phyloP scores from a whole-genome alignment of 495 filamentous ascomycete genomes.

The Lichina pygmaea region DNA sequence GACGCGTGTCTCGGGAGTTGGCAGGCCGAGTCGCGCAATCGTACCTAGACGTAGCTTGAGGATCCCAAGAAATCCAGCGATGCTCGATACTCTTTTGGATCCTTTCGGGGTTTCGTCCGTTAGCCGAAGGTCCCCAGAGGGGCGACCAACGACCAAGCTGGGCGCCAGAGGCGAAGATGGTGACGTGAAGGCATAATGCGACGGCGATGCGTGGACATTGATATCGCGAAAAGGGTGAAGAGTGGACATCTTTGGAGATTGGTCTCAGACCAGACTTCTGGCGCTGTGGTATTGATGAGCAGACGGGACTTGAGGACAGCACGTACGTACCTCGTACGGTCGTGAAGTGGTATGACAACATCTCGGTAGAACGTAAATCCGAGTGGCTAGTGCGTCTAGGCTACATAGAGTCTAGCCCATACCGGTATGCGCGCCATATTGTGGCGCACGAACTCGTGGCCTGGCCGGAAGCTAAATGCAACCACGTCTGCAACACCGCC shows the following conservation, averaged over 20 bases:
- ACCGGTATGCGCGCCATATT: no score
- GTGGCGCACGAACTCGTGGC: no score
- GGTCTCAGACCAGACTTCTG: no score
- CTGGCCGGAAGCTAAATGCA: not conserved
- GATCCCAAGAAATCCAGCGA: slow-evolving; percentile 80
- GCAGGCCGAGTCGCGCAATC: not conserved
- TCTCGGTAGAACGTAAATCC: no score
- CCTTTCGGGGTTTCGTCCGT: slow-evolving; percentile 48
- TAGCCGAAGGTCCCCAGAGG: slow-evolving; percentile 73
- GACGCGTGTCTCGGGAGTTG: not conserved
- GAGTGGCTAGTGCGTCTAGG: no score
- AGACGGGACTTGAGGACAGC: not conserved
- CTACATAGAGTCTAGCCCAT: no score
- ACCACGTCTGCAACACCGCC: not conserved
- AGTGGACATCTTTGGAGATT: slow-evolving; percentile 19
- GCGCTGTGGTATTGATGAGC: not conserved
- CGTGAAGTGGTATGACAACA: no score
- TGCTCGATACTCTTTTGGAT: slow-evolving; percentile 67
- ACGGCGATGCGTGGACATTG: slow-evolving; percentile 73
- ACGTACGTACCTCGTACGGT: no score
- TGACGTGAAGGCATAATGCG: slow-evolving; percentile 88
- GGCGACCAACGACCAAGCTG: slow-evolving; percentile 66
- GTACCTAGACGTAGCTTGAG: slow-evolving; percentile 73
- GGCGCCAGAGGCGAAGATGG: slow-evolving; percentile 76
- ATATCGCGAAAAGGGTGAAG: slow-evolving; percentile 79